Evolutionary conservation across 441 rosid genomes (phyloP).

Genomic region (Arabidopsis hybrid): DNA sequence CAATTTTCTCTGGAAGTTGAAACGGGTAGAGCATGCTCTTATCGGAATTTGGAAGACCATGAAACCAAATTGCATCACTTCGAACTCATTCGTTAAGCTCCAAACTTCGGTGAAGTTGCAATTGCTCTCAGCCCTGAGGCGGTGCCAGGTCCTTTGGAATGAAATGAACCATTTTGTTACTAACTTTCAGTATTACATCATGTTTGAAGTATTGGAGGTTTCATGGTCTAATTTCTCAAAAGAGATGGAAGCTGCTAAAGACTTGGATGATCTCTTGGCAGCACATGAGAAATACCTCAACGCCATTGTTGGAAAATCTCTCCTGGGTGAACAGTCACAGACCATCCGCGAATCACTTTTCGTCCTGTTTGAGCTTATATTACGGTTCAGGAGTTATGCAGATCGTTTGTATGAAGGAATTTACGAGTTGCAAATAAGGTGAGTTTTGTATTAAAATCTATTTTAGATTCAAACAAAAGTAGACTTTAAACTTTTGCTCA

Average conservation of each 20-base stretch:
- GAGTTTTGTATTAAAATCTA: conserved; percentile 17
- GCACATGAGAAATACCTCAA: conserved; percentile 91
- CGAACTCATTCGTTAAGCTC: conserved; percentile 80
- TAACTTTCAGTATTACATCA: conserved; percentile 90
- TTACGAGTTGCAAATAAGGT: conserved; percentile 85
- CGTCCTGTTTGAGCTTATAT: conserved; percentile 84
- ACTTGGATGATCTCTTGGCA: conserved; percentile 89
- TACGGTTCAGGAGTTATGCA: conserved; percentile 85
- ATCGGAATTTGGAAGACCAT: conserved; percentile 97
- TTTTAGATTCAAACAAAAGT: background rate
- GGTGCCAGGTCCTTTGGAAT: conserved; percentile 94
- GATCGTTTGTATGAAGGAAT: conserved; percentile 89
- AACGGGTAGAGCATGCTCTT: conserved; percentile 95
- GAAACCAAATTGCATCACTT: conserved; percentile 94
- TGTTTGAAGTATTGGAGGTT: conserved; percentile 97
- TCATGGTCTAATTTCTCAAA: conserved; percentile 89
- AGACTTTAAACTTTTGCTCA: background rate
- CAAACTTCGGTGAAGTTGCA: conserved; percentile 72
- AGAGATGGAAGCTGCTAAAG: conserved; percentile 88
- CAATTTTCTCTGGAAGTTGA: conserved; percentile 93
- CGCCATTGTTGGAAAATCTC: conserved; percentile 83
- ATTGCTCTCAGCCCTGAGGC: conserved; percentile 82
- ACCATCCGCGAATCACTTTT: conserved; percentile 77
- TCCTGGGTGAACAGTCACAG: conserved; percentile 87
- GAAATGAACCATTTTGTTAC: conserved; percentile 97